Conservation (phyloP, 108 stramenopile genomes). For the Cyclostephanos invisitatus region DNA sequence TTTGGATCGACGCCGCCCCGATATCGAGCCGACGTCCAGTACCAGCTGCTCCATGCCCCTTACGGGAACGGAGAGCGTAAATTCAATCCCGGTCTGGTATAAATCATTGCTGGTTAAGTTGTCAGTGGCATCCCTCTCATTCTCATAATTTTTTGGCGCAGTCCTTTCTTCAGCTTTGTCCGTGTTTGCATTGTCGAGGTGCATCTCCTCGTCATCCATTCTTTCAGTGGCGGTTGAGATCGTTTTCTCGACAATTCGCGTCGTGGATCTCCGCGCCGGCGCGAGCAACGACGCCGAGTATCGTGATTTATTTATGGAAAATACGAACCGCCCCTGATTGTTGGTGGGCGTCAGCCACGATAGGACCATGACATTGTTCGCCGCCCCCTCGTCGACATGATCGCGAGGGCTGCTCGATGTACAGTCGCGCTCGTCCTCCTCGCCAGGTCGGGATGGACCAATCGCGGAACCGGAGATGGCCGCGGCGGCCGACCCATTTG, state of each 20-base stretch:
- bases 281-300: slow-evolving; percentile 51
- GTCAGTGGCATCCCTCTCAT: too few relatives aligned
- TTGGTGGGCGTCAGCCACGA: slow-evolving; percentile 82
- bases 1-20: slow-evolving; percentile 56
- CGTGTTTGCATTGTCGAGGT: background rate
- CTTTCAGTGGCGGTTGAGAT: background rate
- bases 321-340: slow-evolving; percentile 67
- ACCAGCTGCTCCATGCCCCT: slow-evolving; percentile 65
- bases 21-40: slow-evolving; percentile 49
- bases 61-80: slow-evolving; percentile 59
- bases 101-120: background rate
- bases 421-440: background rate
- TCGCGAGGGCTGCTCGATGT: background rate
- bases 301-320: slow-evolving; percentile 59
- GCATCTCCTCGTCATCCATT: background rate
- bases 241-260: too few relatives aligned
- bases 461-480: background rate
- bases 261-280: background rate
- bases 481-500: background rate
- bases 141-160: too few relatives aligned
- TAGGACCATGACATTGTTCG: slow-evolving; percentile 65
- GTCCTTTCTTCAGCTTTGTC: background rate
- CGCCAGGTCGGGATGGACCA: too few relatives aligned
- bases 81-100: slow-evolving; percentile 31
- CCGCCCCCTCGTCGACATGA: background rate